Conservation (phyloP, 768 basidiomycete genomes). For the Auricularia sp. region DNA sequence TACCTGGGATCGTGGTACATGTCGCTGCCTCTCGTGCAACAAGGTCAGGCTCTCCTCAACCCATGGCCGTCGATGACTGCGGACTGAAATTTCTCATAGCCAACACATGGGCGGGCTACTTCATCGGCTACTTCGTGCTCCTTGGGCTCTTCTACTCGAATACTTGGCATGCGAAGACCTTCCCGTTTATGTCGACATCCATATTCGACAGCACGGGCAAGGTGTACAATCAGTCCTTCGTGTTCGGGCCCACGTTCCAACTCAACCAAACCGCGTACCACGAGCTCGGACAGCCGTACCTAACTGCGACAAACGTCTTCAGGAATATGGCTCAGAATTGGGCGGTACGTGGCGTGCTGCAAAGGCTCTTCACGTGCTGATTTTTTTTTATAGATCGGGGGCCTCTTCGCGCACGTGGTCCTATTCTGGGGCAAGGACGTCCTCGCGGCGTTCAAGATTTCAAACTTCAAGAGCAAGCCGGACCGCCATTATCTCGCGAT, state of each 20-base stretch:
- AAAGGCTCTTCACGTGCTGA: constrained; percentile 28
- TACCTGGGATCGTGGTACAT: constrained; percentile 46
- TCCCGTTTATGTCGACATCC: constrained; percentile 52
- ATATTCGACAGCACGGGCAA: constrained; percentile 47
- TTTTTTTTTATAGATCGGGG: constrained; percentile 40
- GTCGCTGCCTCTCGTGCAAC: constrained; percentile 45
- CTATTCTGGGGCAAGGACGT: constrained; percentile 51
- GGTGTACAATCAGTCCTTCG: constrained; percentile 40
- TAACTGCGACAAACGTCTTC: constrained; percentile 32
- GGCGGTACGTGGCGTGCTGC: constrained; percentile 21
- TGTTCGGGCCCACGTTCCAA: constrained; percentile 41
- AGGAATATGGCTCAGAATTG: constrained; percentile 2
- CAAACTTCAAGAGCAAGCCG: neutral
- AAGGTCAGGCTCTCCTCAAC: constrained; percentile 31
- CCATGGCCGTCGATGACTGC: too few species aligned
- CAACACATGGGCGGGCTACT: constrained; percentile 48
- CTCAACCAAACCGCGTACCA: constrained; percentile 46
- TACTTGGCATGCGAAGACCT: constrained; percentile 43
- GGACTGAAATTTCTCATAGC: neutral
- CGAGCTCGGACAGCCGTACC: constrained; percentile 36
- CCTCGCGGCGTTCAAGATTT: constrained; percentile 33
- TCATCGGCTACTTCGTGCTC: constrained; percentile 42
- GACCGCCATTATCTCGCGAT: constrained; percentile 26
- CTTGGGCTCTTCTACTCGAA: constrained; percentile 55
- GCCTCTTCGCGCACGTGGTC: constrained; percentile 43